These are phyloP conservation scores for Melastoma candidum DNA, from an alignment of 441 rosid genomes.

Conservation along the genomic window DNA sequence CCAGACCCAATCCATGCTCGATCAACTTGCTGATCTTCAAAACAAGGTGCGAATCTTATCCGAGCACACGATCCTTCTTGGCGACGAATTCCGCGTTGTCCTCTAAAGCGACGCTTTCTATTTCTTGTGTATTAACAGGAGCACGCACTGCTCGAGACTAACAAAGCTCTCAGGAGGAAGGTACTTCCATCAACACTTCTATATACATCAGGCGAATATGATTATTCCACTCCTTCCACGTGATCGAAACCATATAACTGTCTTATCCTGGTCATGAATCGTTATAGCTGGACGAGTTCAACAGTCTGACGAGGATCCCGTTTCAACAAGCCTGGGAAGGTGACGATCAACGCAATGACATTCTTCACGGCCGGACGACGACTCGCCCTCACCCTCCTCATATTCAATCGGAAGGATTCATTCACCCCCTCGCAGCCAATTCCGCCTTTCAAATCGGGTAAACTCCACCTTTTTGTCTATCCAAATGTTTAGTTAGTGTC, in stretches of 20 bases:
- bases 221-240: not conserved
- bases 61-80: not conserved
- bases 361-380: constrained; percentile 20
- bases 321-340: constrained; percentile 16
- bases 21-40: constrained; percentile 42
- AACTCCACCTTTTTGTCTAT: no score
- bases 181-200: constrained; percentile 12
- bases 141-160: constrained; percentile 36
- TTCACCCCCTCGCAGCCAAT: no score
- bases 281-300: constrained; percentile 41
- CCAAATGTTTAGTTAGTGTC: no score
- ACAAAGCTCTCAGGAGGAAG: constrained; percentile 37
- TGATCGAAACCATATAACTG: no score
- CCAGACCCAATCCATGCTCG: constrained; percentile 33
- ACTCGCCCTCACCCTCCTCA: not conserved
- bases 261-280: no score
- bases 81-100: no score
- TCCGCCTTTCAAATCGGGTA: no score
- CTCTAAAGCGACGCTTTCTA: not conserved
- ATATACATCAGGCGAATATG: not conserved
- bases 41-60: constrained; percentile 25
- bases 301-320: constrained; percentile 18
- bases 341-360: constrained; percentile 24
- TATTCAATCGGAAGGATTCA: no score
- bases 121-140: constrained; percentile 26